A percentile compares a stretch with the other conserved stretches of the same genome.
These are phyloP conservation scores for Plasmodium cynomolgi DNA, from an alignment of 169 alveolate species.

Conservation along the genomic window DNA sequence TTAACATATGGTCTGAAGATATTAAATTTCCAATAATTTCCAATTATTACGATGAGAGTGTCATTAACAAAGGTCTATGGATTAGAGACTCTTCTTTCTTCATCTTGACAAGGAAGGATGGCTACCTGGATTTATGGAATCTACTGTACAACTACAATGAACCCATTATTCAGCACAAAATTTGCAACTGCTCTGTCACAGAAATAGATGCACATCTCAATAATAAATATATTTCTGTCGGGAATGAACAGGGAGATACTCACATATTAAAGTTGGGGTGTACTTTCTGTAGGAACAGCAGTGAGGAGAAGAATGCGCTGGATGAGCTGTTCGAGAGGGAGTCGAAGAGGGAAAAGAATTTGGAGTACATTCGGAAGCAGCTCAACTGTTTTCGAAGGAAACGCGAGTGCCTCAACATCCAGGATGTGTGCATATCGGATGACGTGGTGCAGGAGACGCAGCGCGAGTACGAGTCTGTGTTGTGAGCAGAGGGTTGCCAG, in stretches of 20 bases:
- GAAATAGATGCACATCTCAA: conserved; percentile 67
- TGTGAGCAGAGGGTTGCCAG: neutral
- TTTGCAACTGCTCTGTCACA: conserved; percentile 50
- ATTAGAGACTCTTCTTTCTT: conserved; percentile 56
- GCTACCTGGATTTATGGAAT: conserved; percentile 70
- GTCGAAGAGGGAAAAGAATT: conserved; percentile 63
- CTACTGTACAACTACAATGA: conserved; percentile 49
- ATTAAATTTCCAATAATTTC: conserved; percentile 65
- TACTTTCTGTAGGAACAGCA: conserved; percentile 52
- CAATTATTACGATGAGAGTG: conserved; percentile 61
- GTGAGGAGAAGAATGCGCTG: conserved; percentile 58
- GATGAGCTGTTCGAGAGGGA: conserved; percentile 68
- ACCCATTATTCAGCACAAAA: conserved; percentile 67
- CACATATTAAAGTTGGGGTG: conserved; percentile 62
- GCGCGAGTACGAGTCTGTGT: conserved; percentile 13
- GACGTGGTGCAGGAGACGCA: conserved; percentile 30
- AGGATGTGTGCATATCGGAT: conserved; percentile 18
- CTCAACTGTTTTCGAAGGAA: conserved; percentile 47
- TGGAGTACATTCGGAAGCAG: conserved; percentile 63
- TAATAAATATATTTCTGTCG: conserved; percentile 48
- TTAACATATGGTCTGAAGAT: conserved; percentile 74
- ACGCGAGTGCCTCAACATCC: conserved; percentile 27
- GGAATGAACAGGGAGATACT: conserved; percentile 64
- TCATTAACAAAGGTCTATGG: conserved; percentile 66
- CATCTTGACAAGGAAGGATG: conserved; percentile 66